A percentile compares a stretch with the other conserved stretches of the same genome.
Evolutionary conservation across 768 basidiomycete species (phyloP).

Genomic region (Piloderma croceum): DNA sequence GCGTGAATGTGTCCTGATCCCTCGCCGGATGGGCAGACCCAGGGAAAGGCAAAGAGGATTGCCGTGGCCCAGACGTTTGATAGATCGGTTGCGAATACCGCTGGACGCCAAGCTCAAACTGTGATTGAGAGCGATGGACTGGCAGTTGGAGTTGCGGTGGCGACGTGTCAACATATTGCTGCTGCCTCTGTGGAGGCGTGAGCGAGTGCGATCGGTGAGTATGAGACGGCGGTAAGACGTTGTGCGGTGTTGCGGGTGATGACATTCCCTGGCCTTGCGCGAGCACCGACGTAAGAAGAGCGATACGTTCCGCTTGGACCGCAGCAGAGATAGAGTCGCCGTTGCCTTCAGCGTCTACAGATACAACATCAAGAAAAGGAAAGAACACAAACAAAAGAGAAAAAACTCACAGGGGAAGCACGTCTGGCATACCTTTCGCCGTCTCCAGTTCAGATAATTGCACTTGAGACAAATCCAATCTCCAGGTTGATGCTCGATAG

Average conservation of each 20-base stretch:
- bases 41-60: slow-evolving; percentile 33
- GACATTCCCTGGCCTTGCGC: slow-evolving; percentile 45
- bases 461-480: slow-evolving; percentile 84
- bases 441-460: slow-evolving; percentile 83
- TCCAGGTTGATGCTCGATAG: slow-evolving; percentile 80
- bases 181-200: slow-evolving; percentile 41
- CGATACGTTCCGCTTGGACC: slow-evolving; percentile 81
- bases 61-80: slow-evolving; percentile 50
- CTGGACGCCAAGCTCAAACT: slow-evolving; percentile 41
- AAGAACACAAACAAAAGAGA: slow-evolving; percentile 7
- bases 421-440: slow-evolving; percentile 86
- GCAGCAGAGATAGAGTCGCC: slow-evolving; percentile 82
- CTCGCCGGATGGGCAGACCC: slow-evolving; percentile 30
- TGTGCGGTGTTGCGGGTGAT: slow-evolving; percentile 18
- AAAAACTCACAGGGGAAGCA: slow-evolving; percentile 69
- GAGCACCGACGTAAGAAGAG: slow-evolving; percentile 70
- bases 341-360: slow-evolving; percentile 77
- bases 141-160: slow-evolving; percentile 28
- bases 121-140: slow-evolving; percentile 50
- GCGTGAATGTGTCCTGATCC: no score
- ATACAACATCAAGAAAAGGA: slow-evolving; percentile 6
- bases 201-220: slow-evolving; percentile 38
- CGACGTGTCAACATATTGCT: slow-evolving; percentile 32
- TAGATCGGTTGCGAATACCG: slow-evolving; percentile 54
- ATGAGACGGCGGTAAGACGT: slow-evolving; percentile 14